These are phyloP conservation scores for Solanum lignicaule DNA, from an alignment of 257 asterid genomes.

Conservation along the genomic window DNA sequence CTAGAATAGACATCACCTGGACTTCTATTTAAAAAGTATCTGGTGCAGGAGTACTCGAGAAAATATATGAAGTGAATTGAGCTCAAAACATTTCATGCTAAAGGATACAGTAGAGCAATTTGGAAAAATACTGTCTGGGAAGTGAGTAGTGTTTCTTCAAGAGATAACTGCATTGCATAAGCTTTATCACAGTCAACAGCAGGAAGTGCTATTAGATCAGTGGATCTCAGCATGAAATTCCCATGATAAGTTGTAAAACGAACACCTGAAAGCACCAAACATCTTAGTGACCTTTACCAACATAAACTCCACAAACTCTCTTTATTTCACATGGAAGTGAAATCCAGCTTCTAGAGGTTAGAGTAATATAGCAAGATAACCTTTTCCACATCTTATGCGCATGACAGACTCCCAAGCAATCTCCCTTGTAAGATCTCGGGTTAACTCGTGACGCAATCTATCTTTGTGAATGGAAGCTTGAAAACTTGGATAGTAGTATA, in stretches of 20 bases:
- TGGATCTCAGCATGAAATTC: constrained; percentile 92
- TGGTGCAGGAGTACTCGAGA: not conserved
- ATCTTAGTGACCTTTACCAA: not conserved
- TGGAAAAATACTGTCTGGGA: constrained; percentile 82
- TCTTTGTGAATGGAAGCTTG: constrained; percentile 57
- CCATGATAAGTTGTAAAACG: constrained; percentile 98
- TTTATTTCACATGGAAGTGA: not conserved
- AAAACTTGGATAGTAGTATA: constrained; percentile 83
- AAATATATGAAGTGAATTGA: not conserved
- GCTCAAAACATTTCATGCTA: not conserved
- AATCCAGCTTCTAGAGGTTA: not conserved
- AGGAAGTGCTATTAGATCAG: constrained; percentile 95
- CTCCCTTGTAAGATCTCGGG: constrained; percentile 93
- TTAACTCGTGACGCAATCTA: constrained; percentile 69
- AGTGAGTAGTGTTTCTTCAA: constrained; percentile 87
- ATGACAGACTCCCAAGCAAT: constrained; percentile 99
- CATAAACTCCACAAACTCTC: not conserved
- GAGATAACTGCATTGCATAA: constrained; percentile 84
- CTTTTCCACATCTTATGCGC: constrained; percentile 99
- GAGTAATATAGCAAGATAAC: constrained; percentile 21
- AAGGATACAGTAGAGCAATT: constrained; percentile 96
- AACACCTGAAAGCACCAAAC: constrained; percentile 49
- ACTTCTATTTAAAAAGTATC: not conserved
- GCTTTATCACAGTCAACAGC: constrained; percentile 99
- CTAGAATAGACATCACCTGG: not conserved